Evolutionary conservation across 306 rosid species (phyloP).

Genomic region (Neltuma alba): DNA sequence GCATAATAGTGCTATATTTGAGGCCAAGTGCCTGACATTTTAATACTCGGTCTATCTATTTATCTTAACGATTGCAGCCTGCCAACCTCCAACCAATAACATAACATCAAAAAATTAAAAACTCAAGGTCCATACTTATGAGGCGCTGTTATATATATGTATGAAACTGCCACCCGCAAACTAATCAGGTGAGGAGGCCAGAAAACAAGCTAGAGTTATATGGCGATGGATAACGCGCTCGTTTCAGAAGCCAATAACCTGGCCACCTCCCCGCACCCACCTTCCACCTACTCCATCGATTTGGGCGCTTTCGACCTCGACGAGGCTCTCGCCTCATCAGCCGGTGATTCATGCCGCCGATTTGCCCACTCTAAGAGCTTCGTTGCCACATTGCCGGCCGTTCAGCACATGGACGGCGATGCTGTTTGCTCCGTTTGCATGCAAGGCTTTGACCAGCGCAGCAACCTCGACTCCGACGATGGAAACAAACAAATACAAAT

Average conservation of each 20-base stretch:
- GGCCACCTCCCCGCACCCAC: neutral
- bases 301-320: conserved; percentile 52
- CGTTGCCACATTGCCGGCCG: conserved; percentile 40
- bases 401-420: neutral
- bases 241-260: neutral
- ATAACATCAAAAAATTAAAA: too few relatives aligned
- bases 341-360: conserved; percentile 25
- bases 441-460: conserved; percentile 51
- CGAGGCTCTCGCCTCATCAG: conserved; percentile 49
- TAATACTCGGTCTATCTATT: too few relatives aligned
- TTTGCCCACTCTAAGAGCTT: conserved; percentile 11
- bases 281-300: neutral
- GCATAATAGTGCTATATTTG: too few relatives aligned
- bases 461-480: neutral
- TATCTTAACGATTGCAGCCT: too few relatives aligned
- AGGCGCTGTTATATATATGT: too few relatives aligned
- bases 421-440: conserved; percentile 63
- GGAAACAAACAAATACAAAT: conserved; percentile 48
- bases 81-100: too few relatives aligned
- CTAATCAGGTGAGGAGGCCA: too few relatives aligned
- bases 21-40: too few relatives aligned
- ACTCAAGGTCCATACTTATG: too few relatives aligned
- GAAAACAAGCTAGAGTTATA: neutral
- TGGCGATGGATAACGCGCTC: conserved; percentile 14
- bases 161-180: too few relatives aligned